Percentiles rank a stretch among this genome's conserved stretches.
Conservation (phyloP, 2,329 filamentous ascomycete genomes). For the Epichloe glyceriae region DNA sequence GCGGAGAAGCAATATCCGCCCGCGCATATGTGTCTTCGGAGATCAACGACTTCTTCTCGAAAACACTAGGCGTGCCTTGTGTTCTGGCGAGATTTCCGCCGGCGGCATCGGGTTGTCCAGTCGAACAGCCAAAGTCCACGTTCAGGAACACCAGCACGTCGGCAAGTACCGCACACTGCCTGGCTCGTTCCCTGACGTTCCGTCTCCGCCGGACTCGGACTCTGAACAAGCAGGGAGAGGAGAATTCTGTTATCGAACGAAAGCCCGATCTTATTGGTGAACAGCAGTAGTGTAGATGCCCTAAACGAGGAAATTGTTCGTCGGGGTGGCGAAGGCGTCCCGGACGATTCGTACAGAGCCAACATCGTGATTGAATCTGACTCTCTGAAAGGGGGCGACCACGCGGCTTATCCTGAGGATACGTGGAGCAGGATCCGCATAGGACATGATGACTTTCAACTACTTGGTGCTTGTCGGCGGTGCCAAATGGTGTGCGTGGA, state of each 20-base stretch:
- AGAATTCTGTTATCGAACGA: slow-evolving; percentile 81
- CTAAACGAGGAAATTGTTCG: slow-evolving; percentile 61
- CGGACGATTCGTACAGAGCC: slow-evolving; percentile 68
- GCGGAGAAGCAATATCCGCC: slow-evolving; percentile 64
- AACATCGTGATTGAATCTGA: slow-evolving; percentile 57
- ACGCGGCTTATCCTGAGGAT: slow-evolving; percentile 65
- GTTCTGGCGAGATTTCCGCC: slow-evolving; percentile 68
- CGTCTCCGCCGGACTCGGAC: slow-evolving; percentile 46
- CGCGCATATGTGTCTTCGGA: slow-evolving; percentile 53
- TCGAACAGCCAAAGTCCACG: slow-evolving; percentile 59
- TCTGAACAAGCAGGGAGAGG: slow-evolving; percentile 26
- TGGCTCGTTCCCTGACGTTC: slow-evolving; percentile 39
- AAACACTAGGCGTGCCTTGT: slow-evolving; percentile 64
- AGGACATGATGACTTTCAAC: slow-evolving; percentile 48
- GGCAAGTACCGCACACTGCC: slow-evolving; percentile 25
- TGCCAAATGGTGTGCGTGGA: slow-evolving; percentile 97
- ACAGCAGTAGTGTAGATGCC: slow-evolving; percentile 62
- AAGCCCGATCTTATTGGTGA: slow-evolving; percentile 80
- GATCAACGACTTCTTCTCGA: slow-evolving; percentile 67
- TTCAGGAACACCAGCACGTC: slow-evolving; percentile 42
- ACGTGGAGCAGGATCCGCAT: slow-evolving; percentile 58
- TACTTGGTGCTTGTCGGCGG: slow-evolving; percentile 72
- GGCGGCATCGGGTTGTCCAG: slow-evolving; percentile 44
- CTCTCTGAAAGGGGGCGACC: slow-evolving; percentile 26
- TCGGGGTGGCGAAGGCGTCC: slow-evolving; percentile 49